Evolutionary conservation across 805 yeast species (phyloP).

Genomic region (Candida sphagnicola): DNA sequence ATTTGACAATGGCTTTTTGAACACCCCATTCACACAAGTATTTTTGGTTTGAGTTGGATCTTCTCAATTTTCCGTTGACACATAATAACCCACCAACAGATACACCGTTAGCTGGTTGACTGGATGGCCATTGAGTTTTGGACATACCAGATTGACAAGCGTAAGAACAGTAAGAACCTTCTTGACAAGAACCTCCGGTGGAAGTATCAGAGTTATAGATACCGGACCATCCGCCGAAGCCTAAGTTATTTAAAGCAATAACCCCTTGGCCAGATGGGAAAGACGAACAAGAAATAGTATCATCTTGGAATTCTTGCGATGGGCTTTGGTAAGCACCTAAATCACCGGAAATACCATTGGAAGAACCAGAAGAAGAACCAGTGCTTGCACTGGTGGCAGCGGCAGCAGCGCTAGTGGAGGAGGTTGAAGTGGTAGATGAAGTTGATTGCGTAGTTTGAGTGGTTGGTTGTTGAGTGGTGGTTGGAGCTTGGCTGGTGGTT

Average conservation of each 20-base stretch:
- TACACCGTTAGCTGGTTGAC: constrained; percentile 64
- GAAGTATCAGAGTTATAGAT: constrained; percentile 47
- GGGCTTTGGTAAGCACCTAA: constrained; percentile 48
- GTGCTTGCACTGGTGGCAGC: constrained; percentile 18
- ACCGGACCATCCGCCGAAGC: constrained; percentile 43
- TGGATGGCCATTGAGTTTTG: constrained; percentile 73
- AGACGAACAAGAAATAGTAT: constrained; percentile 60
- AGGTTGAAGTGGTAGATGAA: constrained; percentile 21
- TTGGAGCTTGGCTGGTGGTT: constrained; percentile 13
- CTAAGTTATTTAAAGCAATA: constrained; percentile 41
- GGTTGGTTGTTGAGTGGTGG: constrained; percentile 12
- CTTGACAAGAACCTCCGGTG: constrained; percentile 43
- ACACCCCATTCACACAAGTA: constrained; percentile 66
- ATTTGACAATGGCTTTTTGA: constrained; percentile 50
- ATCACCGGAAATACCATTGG: constrained; percentile 42
- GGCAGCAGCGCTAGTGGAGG: constrained; percentile 19
- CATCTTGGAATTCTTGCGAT: constrained; percentile 58
- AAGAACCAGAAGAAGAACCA: constrained; percentile 18
- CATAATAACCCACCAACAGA: constrained; percentile 72
- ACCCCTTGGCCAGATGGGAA: constrained; percentile 80
- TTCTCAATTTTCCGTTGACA: constrained; percentile 59
- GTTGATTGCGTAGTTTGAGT: constrained; percentile 8
- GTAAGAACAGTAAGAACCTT: constrained; percentile 71
- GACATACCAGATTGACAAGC: constrained; percentile 81
- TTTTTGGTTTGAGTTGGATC: constrained; percentile 46